phyloP scores from a whole-genome alignment of 1,284 basidiomycete species.

The Ustilago nuda region DNA sequence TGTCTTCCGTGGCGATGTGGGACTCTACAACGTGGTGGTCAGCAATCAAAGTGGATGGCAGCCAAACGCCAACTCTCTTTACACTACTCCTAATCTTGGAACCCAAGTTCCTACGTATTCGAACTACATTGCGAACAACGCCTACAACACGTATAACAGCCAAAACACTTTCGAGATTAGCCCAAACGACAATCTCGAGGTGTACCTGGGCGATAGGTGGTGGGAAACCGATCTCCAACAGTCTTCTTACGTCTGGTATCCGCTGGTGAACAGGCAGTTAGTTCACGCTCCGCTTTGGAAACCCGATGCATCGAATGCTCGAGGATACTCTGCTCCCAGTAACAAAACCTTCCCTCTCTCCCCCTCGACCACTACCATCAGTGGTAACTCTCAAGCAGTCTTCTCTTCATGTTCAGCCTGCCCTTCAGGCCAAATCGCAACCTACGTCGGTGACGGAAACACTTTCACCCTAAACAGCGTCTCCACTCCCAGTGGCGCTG shows the following conservation, averaged over 20 bases:
- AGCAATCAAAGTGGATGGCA: conserved; percentile 26
- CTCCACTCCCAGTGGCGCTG: conserved; percentile 15
- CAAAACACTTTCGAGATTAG: conserved; percentile 40
- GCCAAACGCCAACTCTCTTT: conserved; percentile 33
- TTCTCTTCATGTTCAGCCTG: conserved; percentile 17
- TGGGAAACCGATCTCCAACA: conserved; percentile 24
- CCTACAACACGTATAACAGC: conserved; percentile 26
- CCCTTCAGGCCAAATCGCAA: conserved; percentile 21
- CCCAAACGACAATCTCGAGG: conserved; percentile 14
- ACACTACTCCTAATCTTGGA: conserved; percentile 13
- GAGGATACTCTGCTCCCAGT: conserved; percentile 5
- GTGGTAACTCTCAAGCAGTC: conserved; percentile 4
- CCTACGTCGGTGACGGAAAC: conserved; percentile 24
- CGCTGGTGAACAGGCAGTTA: conserved; percentile 2
- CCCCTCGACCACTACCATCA: conserved; percentile 6
- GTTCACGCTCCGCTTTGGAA: conserved; percentile 24
- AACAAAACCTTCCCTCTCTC: conserved; percentile 20
- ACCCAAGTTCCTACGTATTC: conserved; percentile 9
- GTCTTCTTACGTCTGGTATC: conserved; percentile 31
- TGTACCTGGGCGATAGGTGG: conserved; percentile 36
- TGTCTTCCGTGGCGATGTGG: conserved; percentile 16
- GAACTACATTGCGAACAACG: conserved; percentile 17
- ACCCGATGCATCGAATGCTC: neutral
- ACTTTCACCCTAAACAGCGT: conserved; percentile 24
- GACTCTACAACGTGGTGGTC: conserved; percentile 36